Evolutionary conservation across 2,329 filamentous ascomycete species (phyloP), one percentile per base, ranked within the genome.

Genomic region (Ophiognomonia clavigignenti-juglandacearum): DNA sequence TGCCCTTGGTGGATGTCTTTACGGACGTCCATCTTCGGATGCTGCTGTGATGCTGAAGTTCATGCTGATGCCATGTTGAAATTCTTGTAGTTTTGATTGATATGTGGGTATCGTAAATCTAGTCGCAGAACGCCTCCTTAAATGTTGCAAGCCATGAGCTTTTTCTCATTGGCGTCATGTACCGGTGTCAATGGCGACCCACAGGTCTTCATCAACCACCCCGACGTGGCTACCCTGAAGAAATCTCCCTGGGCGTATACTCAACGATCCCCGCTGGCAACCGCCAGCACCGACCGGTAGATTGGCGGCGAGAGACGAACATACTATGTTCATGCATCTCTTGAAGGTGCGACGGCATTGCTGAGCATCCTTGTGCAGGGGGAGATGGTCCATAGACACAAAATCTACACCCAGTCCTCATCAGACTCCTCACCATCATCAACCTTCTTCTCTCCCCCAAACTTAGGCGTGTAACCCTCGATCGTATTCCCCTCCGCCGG

Each of bases 401-500:
- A 19, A 36, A 36, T 20, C 4, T 8, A n/a, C 18, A 36, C 18
- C 34, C 34, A 19, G 18, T 36, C 18, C 16, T 36, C 16, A 20
- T 18, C 13, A 22, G 34, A 26, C 24, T 22, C 22, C 29, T 42
- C 31, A 10, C 8, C 39, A 35, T 24, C 19, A 13, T 57, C 48
- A 18, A 54, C 46, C 46, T 56, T 55, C 11, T 56, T 55, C 29
- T 20, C 18, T 16, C 16, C 18, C 16, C 61, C 61, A 41, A 66
- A 63, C 50, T 64, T 72, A 26, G 65, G 65, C 55, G 63, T 73
- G 59, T 78, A 70, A n/a, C 77, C 76, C 39, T 80, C 77, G 1
- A 78, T 59, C 16, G 63, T 62, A 13, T 73, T 68, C 2, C 61
- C 64, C 36, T 64, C 62, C 2, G 59, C 53, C 7, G 48, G 48